phyloP scores from a whole-genome alignment of 23 red algal genomes.

The Gracilaria vermiculophylla region DNA sequence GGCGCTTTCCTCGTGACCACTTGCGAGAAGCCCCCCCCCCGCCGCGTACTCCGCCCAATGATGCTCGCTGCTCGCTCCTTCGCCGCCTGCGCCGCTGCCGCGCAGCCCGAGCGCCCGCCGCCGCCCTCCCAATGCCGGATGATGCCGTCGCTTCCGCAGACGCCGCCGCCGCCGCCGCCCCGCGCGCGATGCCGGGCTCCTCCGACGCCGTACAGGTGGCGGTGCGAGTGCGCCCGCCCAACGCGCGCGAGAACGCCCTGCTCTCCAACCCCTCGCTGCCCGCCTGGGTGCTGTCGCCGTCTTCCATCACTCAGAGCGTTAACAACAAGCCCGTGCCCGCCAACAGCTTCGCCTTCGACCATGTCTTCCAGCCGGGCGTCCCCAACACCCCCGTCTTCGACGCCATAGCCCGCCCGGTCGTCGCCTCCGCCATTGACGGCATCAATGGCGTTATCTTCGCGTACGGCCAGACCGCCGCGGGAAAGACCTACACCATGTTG shows the following conservation, averaged over 20 bases:
- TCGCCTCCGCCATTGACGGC: constrained; percentile 71
- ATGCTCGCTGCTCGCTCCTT: no score
- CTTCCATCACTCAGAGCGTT: not conserved
- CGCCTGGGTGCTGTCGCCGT: constrained; percentile 24
- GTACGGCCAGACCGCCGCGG: constrained; percentile 92
- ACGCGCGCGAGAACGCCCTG: constrained; percentile 67
- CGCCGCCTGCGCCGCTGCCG: not conserved
- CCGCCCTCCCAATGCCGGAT: not conserved
- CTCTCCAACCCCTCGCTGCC: not conserved
- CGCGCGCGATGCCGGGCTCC: not conserved
- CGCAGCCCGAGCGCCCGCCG: not conserved
- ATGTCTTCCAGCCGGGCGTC: constrained; percentile 67
- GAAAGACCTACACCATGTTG: constrained; percentile 97
- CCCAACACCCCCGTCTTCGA: constrained; percentile 64
- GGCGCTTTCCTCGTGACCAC: not conserved
- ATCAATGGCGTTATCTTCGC: constrained; percentile 94
- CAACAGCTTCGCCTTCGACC: constrained; percentile 75
- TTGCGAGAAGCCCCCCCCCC: not conserved
- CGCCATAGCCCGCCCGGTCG: constrained; percentile 68
- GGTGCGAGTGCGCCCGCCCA: constrained; percentile 83
- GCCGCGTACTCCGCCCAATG: not conserved
- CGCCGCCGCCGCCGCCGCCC: not conserved
- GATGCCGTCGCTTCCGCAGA: not conserved
- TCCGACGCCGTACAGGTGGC: constrained; percentile 70
- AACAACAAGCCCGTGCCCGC: constrained; percentile 10